Conservation (phyloP, 75 land plant genomes). For the Selaginella tamariscina region DNA sequence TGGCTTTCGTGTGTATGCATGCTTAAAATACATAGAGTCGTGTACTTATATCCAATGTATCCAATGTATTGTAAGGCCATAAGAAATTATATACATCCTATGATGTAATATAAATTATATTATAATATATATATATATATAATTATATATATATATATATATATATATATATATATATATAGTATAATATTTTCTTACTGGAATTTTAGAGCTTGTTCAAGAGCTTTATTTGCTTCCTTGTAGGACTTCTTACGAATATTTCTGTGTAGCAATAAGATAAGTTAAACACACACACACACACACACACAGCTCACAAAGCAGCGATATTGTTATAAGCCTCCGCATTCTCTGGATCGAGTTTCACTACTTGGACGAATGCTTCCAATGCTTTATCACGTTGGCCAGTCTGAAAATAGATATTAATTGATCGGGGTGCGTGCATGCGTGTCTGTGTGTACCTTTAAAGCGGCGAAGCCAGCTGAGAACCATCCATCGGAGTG, state of each 20-base stretch:
- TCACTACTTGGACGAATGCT: constrained; percentile 76
- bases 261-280: constrained; percentile 26
- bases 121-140: neutral
- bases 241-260: constrained; percentile 70
- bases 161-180: neutral
- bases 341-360: constrained; percentile 94
- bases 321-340: constrained; percentile 99
- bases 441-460: too few species aligned
- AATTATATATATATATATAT: neutral
- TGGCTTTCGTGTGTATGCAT: too few species aligned
- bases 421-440: too few species aligned
- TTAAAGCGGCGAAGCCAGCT: constrained; percentile 85
- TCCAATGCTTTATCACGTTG: constrained; percentile 82
- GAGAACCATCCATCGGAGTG: constrained; percentile 99
- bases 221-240: constrained; percentile 74
- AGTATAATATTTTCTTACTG: constrained; percentile 27
- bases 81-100: too few species aligned
- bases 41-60: too few species aligned
- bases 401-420: constrained; percentile 60
- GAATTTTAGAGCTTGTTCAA: constrained; percentile 83
- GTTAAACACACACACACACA: neutral
- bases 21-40: too few species aligned
- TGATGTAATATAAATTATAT: too few species aligned
- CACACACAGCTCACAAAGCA: constrained; percentile 37
- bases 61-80: too few species aligned